Evolutionary conservation across 805 yeast genomes (phyloP).

Genomic region (Zygoascus tannicola): DNA sequence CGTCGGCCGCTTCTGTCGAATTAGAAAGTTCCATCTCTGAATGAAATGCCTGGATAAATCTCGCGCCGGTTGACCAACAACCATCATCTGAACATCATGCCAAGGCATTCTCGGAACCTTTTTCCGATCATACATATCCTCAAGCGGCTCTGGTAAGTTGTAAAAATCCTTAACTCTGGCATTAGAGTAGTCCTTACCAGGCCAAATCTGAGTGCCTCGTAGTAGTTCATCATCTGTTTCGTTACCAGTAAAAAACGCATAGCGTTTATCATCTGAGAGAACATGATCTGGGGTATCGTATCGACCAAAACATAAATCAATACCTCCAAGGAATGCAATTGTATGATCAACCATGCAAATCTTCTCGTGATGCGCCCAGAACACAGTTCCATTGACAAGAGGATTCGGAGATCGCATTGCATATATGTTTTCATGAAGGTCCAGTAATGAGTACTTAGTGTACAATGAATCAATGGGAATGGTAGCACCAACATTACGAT

Average conservation of each 20-base stretch:
- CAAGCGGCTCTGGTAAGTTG: constrained; percentile 75
- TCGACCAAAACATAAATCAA: constrained; percentile 91
- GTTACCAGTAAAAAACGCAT: constrained; percentile 17
- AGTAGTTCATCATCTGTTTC: constrained; percentile 9
- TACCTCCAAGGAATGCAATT: constrained; percentile 87
- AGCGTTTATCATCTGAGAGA: constrained; percentile 58
- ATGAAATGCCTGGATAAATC: constrained; percentile 91
- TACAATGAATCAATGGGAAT: constrained; percentile 90
- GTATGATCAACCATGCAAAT: constrained; percentile 78
- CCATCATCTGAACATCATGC: constrained; percentile 98
- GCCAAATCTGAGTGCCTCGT: constrained; percentile 55
- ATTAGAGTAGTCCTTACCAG: constrained; percentile 96
- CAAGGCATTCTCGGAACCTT: constrained; percentile 93
- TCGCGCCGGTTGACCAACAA: constrained; percentile 88
- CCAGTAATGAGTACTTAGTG: constrained; percentile 87
- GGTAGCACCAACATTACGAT: constrained; percentile 87
- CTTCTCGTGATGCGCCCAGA: constrained; percentile 99
- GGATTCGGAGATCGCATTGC: constrained; percentile 94
- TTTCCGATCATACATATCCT: constrained; percentile 81
- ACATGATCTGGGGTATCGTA: constrained; percentile 96
- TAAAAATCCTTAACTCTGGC: constrained; percentile 86
- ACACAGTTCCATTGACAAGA: constrained; percentile 80
- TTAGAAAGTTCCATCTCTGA: constrained; percentile 91
- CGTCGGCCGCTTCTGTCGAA: constrained; percentile 91
- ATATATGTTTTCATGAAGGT: constrained; percentile 76